Conservation (phyloP, 2,329 filamentous ascomycete species). For the Leptographium lundbergii region DNA sequence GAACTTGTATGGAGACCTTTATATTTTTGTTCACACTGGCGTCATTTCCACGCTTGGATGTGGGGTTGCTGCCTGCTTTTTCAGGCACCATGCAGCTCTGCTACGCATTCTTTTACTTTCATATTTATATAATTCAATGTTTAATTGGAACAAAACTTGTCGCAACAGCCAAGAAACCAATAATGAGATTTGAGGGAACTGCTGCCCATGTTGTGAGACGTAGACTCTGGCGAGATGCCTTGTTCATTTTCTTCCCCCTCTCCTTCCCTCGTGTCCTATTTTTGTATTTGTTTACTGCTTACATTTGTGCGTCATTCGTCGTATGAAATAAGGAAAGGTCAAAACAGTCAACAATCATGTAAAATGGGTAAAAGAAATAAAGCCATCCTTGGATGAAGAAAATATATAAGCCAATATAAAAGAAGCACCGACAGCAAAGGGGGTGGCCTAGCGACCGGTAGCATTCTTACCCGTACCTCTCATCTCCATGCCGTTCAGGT, state of each 20-base stretch:
- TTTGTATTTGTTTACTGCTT: slow-evolving; percentile 5
- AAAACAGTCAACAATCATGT: not conserved
- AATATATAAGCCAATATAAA: slow-evolving; percentile 1
- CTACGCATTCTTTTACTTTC: too few relatives aligned
- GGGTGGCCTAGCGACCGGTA: slow-evolving; percentile 2
- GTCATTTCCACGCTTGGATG: not conserved
- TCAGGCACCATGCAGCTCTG: not conserved
- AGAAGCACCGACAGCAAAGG: not conserved
- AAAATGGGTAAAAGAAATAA: not conserved
- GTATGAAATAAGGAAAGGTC: not conserved
- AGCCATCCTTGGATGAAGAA: not conserved
- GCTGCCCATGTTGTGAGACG: not conserved
- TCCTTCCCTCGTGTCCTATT: not conserved
- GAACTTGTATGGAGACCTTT: not conserved
- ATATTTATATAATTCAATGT: not conserved
- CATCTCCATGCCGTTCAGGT: slow-evolving; percentile 1
- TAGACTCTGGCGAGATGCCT: not conserved
- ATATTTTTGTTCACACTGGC: not conserved
- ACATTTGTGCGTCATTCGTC: slow-evolving; percentile 2
- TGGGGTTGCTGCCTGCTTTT: not conserved
- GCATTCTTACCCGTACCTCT: slow-evolving; percentile 3
- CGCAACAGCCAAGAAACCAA: not conserved
- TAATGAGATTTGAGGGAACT: too few relatives aligned
- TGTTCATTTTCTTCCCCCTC: not conserved
- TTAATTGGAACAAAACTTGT: too few relatives aligned